phyloP scores from a whole-genome alignment of 768 basidiomycete genomes.

The Leccinum barrowsii region DNA sequence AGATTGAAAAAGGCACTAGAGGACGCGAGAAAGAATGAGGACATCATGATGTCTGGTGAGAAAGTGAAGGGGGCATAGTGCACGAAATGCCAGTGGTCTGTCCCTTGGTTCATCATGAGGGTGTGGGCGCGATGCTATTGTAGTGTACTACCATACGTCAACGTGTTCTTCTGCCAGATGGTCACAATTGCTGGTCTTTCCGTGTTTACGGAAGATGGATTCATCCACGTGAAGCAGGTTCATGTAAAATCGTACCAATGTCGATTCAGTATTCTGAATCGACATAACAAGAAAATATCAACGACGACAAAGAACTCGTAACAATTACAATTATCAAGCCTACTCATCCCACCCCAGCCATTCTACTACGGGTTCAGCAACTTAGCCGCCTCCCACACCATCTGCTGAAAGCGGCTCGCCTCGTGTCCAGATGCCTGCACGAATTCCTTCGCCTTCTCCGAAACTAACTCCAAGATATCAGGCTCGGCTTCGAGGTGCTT shows the following conservation, averaged over 20 bases:
- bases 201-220: too few species aligned
- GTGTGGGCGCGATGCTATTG: not conserved
- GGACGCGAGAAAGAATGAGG: not conserved
- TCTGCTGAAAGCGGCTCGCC: constrained; percentile 12
- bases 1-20: constrained; percentile 9
- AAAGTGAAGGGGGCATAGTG: not conserved
- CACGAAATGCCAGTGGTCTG: not conserved
- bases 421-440: constrained; percentile 17
- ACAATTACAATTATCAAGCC: not conserved
- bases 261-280: not conserved
- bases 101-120: not conserved
- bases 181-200: too few species aligned
- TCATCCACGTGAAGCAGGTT: too few species aligned
- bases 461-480: constrained; percentile 41
- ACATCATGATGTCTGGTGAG: not conserved
- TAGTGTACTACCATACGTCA: not conserved
- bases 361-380: constrained; percentile 4
- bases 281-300: not conserved
- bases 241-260: not conserved
- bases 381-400: constrained; percentile 16
- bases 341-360: not conserved
- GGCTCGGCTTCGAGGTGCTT: constrained; percentile 33
- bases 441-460: constrained; percentile 41
- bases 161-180: too few species aligned
- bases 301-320: not conserved